Conservation (phyloP, 306 rosid genomes). For the Quercus gilva region DNA sequence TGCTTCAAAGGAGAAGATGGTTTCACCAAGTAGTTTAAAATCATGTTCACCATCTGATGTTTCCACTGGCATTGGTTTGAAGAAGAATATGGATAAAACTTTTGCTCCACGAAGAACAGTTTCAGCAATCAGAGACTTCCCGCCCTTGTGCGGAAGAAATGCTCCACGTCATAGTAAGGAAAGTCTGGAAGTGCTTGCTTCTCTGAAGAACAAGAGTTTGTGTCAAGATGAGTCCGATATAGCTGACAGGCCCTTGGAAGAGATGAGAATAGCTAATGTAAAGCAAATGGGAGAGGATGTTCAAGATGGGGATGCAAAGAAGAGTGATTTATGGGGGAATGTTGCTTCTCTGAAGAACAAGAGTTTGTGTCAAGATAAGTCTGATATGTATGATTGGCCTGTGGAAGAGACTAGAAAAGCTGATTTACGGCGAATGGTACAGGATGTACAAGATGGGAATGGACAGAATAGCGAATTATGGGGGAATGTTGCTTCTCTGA, state of each 20-base stretch:
- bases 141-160: constrained; percentile 71
- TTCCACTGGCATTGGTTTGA: constrained; percentile 28
- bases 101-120: constrained; percentile 60
- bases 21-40: constrained; percentile 20
- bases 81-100: constrained; percentile 34
- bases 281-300: constrained; percentile 30
- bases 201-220: constrained; percentile 16
- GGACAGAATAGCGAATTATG: background rate
- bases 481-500: constrained; percentile 8
- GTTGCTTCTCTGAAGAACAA: background rate
- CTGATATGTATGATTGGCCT: constrained; percentile 15
- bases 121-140: constrained; percentile 72
- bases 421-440: constrained; percentile 20
- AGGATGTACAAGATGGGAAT: constrained; percentile 29
- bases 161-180: constrained; percentile 35
- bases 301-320: constrained; percentile 20
- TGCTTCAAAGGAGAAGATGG: constrained; percentile 26
- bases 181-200: constrained; percentile 10
- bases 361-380: no score
- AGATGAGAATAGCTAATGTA: constrained; percentile 7
- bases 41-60: constrained; percentile 23
- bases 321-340: constrained; percentile 17
- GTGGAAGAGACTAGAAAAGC: constrained; percentile 15
- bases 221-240: constrained; percentile 25
- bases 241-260: constrained; percentile 24